Evolutionary conservation across 768 basidiomycete species (phyloP), one percentile per base, ranked within the genome.

Genomic region (Mycena polygramma): DNA sequence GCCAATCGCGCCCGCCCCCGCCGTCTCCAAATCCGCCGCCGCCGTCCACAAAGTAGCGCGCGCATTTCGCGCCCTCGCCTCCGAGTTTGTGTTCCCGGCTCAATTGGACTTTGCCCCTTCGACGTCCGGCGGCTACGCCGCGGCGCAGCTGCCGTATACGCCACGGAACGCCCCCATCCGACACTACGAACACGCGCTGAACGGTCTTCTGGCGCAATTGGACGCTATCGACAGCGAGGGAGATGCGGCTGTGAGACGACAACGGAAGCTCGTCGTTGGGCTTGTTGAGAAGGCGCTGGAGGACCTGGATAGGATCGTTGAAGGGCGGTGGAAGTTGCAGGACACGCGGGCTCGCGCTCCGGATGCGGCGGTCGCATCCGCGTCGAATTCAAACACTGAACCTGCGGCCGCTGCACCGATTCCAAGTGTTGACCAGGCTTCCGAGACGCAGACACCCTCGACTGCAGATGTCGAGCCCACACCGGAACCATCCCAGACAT

Each of bases 161-260:
- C 60, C 81, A 11, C 71, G 68, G 37, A 89, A 89, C 76, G 80
- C 81, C 11, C 82, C 84, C 0, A 77, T 89, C 53, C 87, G 85
- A 70, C 79, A 79, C 43, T 85, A 87, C 75, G 83, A 85, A 67
- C 79, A 87, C 69, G 82, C 82, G 35, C 78, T 89, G 17, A 81
- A 82, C 61, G 79, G 79, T 61, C 80, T 90, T 24, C 76, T 90
- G 24, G 76, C 81, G 48, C 76, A 78, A 58, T 79, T 89, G 36
- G 88, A 89, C 70, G 81, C 79, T 0, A 79, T 90, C 22, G 80
- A 84, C n/a, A 85, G 84, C 66, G 77, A 75, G 43, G 88, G 88
- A 10, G 83, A 86, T 66, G 75, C 72, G 52, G 79, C 75, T 4
- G 82, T 90, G 63, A 37, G 58, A n/a, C 75, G 76, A 17, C 75